Base-by-base conservation (phyloP, 306 rosid species). In the Aeschynomene evenia region DNA sequence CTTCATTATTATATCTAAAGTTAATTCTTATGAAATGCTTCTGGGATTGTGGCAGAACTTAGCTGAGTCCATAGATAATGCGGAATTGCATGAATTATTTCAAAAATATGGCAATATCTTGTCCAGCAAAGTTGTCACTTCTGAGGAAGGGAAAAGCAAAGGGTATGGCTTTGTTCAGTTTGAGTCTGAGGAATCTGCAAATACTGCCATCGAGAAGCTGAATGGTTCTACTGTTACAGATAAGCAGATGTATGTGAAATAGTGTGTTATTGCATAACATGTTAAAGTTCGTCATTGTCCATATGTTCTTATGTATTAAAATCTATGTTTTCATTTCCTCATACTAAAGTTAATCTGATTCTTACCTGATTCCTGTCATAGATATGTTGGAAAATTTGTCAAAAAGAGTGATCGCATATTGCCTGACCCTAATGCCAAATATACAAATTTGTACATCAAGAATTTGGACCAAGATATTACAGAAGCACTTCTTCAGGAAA, bases 141-240 rank as follows among this genome's bases (percentile, higher is more conserved):
- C 82, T 34, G 98, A 92, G 26, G 92, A 85, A 77, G 98, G 96
- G 59, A 89, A 84, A 81, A 88, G 96, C 68, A 89, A 81, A 77
- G 92, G 98, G 46, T 85, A 92, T 49, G 96, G 96, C 52, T 92
- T 89, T 86, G 88, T 92, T 75, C 98, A 92, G 73, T 92, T 92
- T 55, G 96, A 89, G 53, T 66, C 84, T 26, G 96, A 86, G 84
- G 96, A 86, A 49, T 90, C 91, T 72, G 92, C 93, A 49, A 78
- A 55, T 74, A 80, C 80, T 70, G 96, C 96, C 65, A 89, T 87
- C 45, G 86, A 87, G 74, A 83, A 81, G 73, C 63, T 92, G 70
- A 87, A 92, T 83, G 98, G 92, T 62, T 74, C 63, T 68, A 78
- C 81, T 31, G 16, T 87, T 24, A 73, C 61, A 28, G 89, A 85